Evolutionary conservation across 2,329 filamentous ascomycete genomes (phyloP).

Genomic region (Microthyrium microscopicum): DNA sequence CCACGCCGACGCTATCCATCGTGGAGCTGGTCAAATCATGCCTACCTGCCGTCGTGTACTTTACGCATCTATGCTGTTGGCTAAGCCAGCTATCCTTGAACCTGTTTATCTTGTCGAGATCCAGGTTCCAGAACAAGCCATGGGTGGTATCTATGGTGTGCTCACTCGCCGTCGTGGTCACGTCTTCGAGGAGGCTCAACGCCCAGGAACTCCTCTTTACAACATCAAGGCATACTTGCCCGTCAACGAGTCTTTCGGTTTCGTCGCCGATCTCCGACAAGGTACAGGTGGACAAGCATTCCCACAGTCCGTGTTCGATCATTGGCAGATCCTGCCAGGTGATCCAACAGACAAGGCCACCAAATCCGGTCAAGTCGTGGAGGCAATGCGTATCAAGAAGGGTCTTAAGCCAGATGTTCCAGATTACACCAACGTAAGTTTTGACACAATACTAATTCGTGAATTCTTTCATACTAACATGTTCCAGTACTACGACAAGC

Average conservation of each 20-base stretch:
- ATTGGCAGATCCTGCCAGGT: conserved; percentile 94
- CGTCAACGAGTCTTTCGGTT: conserved; percentile 96
- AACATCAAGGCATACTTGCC: conserved; percentile 96
- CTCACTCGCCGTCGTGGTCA: conserved; percentile 95
- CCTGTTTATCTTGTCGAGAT: conserved; percentile 99
- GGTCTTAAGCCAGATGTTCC: conserved; percentile 95
- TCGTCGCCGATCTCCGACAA: conserved; percentile 91
- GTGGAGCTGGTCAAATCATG: conserved; percentile 98
- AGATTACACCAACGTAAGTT: conserved; percentile 85
- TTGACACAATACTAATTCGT: neutral
- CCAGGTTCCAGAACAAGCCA: conserved; percentile 93
- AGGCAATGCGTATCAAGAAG: conserved; percentile 95
- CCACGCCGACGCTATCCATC: conserved; percentile 98
- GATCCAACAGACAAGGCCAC: conserved; percentile 69
- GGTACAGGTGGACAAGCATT: conserved; percentile 95
- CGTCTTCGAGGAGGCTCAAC: conserved; percentile 97
- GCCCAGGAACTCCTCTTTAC: conserved; percentile 96
- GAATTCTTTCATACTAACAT: conserved; percentile 22
- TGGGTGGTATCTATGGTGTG: conserved; percentile 99
- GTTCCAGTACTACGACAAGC: conserved; percentile 91
- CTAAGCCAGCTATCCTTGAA: conserved; percentile 82
- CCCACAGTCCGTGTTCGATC: conserved; percentile 97
- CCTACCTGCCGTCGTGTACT: conserved; percentile 95
- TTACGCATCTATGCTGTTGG: conserved; percentile 81
- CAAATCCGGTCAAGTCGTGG: conserved; percentile 70